Percentiles rank a stretch among this genome's conserved stretches.
These are phyloP conservation scores for Phytophthora agathidicida DNA, from an alignment of 352 stramenopile species.

Conservation along the genomic window DNA sequence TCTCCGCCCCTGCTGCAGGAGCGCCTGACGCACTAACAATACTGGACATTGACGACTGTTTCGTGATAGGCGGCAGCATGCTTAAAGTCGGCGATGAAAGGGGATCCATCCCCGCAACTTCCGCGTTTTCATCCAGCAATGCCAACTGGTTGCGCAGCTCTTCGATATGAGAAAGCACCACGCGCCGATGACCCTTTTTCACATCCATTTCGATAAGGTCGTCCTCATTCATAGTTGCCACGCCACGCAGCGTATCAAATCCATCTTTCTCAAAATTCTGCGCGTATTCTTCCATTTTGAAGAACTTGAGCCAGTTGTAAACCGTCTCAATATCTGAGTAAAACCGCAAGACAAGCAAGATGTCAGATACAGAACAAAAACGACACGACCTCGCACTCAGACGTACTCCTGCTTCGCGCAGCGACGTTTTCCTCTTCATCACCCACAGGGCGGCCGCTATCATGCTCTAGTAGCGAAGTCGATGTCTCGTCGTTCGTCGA, in stretches of 20 bases:
- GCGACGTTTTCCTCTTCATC: conserved; percentile 57
- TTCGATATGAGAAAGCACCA: conserved; percentile 88
- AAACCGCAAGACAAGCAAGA: neutral
- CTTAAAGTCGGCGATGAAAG: conserved; percentile 77
- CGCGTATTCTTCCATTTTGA: conserved; percentile 90
- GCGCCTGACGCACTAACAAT: conserved; percentile 32
- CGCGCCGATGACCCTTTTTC: conserved; percentile 87
- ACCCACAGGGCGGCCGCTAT: conserved; percentile 17
- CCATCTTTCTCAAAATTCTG: conserved; percentile 89
- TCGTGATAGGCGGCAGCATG: conserved; percentile 71
- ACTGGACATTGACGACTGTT: conserved; percentile 52
- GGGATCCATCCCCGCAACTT: conserved; percentile 61
- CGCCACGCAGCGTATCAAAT: conserved; percentile 85
- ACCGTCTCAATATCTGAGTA: conserved; percentile 79
- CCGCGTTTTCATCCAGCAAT: conserved; percentile 63
- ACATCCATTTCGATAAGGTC: conserved; percentile 90
- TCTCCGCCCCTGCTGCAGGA: conserved; percentile 20
- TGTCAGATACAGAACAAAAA: neutral
- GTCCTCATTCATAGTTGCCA: conserved; percentile 88
- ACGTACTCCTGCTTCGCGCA: conserved; percentile 58
- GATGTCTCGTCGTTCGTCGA: conserved; percentile 69
- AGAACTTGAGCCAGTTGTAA: conserved; percentile 83
- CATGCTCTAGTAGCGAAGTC: conserved; percentile 34
- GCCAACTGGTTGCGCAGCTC: conserved; percentile 77
- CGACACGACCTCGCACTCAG: neutral